Conservation (phyloP, 345 rosid genomes). For the Leavenworthia alabamica region DNA sequence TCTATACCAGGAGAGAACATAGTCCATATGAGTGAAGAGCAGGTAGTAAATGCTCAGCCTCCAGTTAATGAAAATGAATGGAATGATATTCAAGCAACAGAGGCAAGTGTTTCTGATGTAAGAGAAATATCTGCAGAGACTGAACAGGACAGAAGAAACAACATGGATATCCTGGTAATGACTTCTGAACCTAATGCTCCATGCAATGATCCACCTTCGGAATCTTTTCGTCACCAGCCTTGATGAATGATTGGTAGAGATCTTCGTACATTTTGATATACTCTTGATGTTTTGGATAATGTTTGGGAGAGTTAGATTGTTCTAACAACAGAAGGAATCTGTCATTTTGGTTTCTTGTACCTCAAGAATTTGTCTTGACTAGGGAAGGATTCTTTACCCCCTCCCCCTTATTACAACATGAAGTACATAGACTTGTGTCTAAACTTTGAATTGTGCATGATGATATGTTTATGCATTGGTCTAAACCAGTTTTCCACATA, state of each 20-base stretch:
- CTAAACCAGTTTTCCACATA: background rate
- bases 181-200: slow-evolving; percentile 42
- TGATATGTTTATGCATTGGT: background rate
- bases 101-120: slow-evolving; percentile 66
- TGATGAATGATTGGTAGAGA: slow-evolving; percentile 29
- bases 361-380: slow-evolving; percentile 12
- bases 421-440: slow-evolving; percentile 3
- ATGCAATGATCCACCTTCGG: slow-evolving; percentile 34
- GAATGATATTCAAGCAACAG: slow-evolving; percentile 93
- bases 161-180: slow-evolving; percentile 73
- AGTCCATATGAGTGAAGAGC: slow-evolving; percentile 56
- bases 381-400: background rate
- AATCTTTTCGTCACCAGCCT: slow-evolving; percentile 55
- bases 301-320: slow-evolving; percentile 17
- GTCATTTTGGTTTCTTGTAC: slow-evolving; percentile 9
- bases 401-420: background rate
- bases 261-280: slow-evolving; percentile 20
- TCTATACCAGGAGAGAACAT: slow-evolving; percentile 29
- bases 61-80: slow-evolving; percentile 65
- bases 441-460: background rate
- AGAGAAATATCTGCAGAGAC: slow-evolving; percentile 60
- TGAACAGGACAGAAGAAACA: slow-evolving; percentile 45
- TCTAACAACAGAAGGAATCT: slow-evolving; percentile 17
- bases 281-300: background rate
- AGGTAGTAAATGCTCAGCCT: slow-evolving; percentile 37